These are phyloP conservation scores for Aureobasidium sp. DNA, from an alignment of 2,329 filamentous ascomycete species.

Conservation along the genomic window DNA sequence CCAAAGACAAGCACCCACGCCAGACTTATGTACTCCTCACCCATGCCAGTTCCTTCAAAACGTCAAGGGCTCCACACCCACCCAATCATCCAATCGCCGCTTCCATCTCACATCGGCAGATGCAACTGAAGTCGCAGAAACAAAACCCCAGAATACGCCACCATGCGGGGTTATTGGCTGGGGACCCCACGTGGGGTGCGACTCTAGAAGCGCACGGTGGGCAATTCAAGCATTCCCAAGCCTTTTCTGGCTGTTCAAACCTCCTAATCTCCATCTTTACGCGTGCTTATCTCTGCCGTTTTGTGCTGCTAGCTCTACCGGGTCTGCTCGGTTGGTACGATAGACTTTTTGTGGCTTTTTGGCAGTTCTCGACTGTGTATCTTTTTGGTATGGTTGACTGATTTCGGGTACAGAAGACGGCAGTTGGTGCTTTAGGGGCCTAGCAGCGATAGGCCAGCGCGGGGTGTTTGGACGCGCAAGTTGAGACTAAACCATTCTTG, in stretches of 20 bases:
- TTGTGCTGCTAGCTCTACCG: background rate
- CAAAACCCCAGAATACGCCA: background rate
- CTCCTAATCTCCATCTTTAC: background rate
- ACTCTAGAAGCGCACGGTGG: background rate
- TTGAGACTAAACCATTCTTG: background rate
- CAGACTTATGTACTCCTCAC: background rate
- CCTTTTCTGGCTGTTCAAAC: background rate
- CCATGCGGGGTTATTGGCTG: background rate
- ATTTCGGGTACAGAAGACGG: constrained; percentile 5
- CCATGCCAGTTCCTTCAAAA: background rate
- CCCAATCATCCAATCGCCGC: background rate
- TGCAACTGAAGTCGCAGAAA: background rate
- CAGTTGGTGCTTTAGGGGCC: constrained; percentile 1
- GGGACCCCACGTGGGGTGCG: background rate
- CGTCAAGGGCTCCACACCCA: background rate
- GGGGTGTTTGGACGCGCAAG: background rate
- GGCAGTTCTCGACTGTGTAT: background rate
- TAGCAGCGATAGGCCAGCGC: background rate
- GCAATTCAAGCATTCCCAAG: constrained; percentile 2
- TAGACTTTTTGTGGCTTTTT: background rate
- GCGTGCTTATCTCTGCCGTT: background rate
- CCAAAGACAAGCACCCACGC: background rate
- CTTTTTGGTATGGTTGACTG: background rate
- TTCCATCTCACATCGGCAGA: background rate
- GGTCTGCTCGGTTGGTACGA: background rate